Evolutionary conservation across 257 asterid genomes (phyloP).

Genomic region (Solanum dulcamara): DNA sequence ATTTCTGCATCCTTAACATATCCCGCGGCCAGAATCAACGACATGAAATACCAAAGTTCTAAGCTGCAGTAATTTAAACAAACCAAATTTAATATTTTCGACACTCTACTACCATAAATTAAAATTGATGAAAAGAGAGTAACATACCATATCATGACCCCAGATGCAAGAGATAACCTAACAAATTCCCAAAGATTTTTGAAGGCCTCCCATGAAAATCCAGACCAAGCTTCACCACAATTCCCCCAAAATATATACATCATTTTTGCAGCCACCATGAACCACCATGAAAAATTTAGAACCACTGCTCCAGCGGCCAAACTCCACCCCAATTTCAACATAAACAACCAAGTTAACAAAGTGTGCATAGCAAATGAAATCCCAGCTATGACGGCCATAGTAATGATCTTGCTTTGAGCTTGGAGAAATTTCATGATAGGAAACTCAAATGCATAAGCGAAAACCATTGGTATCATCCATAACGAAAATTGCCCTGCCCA

Average conservation of each 20-base stretch:
- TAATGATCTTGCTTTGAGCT: slow-evolving; percentile 6
- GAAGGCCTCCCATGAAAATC: slow-evolving; percentile 4
- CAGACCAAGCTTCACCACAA: slow-evolving; percentile 11
- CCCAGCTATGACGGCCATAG: neutral
- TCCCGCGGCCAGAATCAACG: slow-evolving; percentile 2
- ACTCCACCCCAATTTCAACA: slow-evolving; percentile 2
- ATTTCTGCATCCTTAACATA: slow-evolving; percentile 7
- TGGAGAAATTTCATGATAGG: slow-evolving; percentile 6
- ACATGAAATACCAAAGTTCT: slow-evolving; percentile 8
- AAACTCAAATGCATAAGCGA: neutral
- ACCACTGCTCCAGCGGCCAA: neutral
- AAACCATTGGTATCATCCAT: slow-evolving; percentile 14
- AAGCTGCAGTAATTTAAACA: neutral
- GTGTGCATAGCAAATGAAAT: neutral
- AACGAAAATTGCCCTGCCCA: neutral
- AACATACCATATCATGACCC: slow-evolving; percentile 5
- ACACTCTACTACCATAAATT: too few relatives aligned
- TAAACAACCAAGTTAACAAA: slow-evolving; percentile 4
- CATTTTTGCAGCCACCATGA: neutral
- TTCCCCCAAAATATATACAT: neutral
- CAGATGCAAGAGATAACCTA: slow-evolving; percentile 5
- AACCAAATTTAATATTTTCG: neutral
- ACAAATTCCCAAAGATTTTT: slow-evolving; percentile 4
- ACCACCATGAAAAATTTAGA: slow-evolving; percentile 2
- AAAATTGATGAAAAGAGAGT: neutral